Evolutionary conservation across 1,139 yeast genomes (phyloP), one percentile per base, ranked within the genome.

Genomic region (Scheffersomyces lignicola): DNA sequence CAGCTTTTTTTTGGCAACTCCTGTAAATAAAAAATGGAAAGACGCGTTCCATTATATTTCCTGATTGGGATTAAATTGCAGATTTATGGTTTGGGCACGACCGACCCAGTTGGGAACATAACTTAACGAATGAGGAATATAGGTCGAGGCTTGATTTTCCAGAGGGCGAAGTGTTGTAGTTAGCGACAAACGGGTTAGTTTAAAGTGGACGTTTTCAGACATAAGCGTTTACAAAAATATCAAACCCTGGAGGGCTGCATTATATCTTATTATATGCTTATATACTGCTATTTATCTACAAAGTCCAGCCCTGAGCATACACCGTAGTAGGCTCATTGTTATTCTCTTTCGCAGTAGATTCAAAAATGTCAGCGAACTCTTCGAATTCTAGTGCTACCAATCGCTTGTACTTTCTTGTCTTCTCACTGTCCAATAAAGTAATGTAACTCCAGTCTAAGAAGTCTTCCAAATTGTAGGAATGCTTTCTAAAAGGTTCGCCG

Each of bases 401-500:
- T 3, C 77, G 73, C 53, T 80, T 83, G 52, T 86, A 71, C 44
- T 65, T 81, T 60, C 95, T 83, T 15, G 71, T 70, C 40, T 74
- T 65, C 58, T 92, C 98, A 44, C 88, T 81, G 18, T 80, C 84
- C 48, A 89, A 59, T 42, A 92, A 70, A 8, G 89, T 74, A 37
- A 72, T 68, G 54, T 90, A 92, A 38, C 83, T 81, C 88, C 96
- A 92, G 58, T 90, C 96, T 53, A 92, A 65, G 64, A 92, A 92
- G 58, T 92, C 98, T 55, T 92, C 98, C 69, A 92, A 70, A 53
- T 86, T 85, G 58, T 94, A 92, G 48, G 76, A 76, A 39, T 85
- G 83, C 58, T 92, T 94, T 53, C 83, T 78, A 63, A 92, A 90
- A 3, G 96, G 97, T 57, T 92, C 97, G 15, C 80, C 73, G 55